phyloP scores from a whole-genome alignment of 768 basidiomycete species.

The Boletus pseudo-olivaceus region DNA sequence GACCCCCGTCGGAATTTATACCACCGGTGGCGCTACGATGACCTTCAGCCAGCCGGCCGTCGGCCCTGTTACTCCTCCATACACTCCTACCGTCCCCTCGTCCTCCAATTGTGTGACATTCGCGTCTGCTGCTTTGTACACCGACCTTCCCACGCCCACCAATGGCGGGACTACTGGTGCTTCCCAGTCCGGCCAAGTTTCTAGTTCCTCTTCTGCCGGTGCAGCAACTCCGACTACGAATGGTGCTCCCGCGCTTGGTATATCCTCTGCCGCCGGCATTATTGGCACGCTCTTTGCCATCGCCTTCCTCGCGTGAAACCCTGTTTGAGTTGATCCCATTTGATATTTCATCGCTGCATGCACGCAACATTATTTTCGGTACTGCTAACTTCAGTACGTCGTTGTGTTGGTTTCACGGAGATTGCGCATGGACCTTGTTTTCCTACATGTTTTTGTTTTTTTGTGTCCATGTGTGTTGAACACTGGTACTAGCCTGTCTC shows the following conservation, averaged over 20 bases:
- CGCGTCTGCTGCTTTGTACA: constrained; percentile 36
- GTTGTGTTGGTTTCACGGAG: constrained; percentile 2
- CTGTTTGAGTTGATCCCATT: background rate
- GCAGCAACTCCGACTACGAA: constrained; percentile 16
- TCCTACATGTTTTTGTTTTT: background rate
- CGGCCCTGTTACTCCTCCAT: constrained; percentile 35
- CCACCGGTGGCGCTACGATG: constrained; percentile 35
- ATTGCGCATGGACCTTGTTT: constrained; percentile 9
- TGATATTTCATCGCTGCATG: background rate
- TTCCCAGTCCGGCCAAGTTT: constrained; percentile 5
- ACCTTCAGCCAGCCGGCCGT: constrained; percentile 44
- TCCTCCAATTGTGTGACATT: constrained; percentile 45
- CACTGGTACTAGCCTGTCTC: constrained; percentile 22
- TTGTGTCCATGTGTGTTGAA: constrained; percentile 23
- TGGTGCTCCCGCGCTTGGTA: constrained; percentile 23
- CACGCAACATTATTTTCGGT: background rate
- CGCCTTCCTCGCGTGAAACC: constrained; percentile 36
- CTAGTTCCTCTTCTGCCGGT: constrained; percentile 14
- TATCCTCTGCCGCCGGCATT: constrained; percentile 33
- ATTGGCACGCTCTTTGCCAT: constrained; percentile 36
- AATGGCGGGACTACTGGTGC: constrained; percentile 3
- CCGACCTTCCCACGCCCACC: constrained; percentile 16
- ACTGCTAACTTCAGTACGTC: background rate
- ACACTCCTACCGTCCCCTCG: constrained; percentile 37
- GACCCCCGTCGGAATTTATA: constrained; percentile 55